These are phyloP conservation scores for Cephaloascus fragrans DNA, from an alignment of 805 yeast genomes.

Conservation along the genomic window DNA sequence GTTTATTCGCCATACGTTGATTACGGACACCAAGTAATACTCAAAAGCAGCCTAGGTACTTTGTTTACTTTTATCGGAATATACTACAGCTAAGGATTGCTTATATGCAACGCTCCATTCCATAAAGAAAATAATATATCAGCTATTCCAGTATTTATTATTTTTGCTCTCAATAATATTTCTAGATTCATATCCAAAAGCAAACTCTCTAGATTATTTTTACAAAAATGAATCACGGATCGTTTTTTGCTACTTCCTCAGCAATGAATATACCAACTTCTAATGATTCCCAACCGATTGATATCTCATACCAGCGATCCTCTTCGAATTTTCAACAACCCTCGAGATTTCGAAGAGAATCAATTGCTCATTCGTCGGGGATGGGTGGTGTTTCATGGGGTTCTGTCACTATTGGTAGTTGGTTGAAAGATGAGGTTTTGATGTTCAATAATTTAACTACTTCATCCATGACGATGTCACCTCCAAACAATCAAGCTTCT, in stretches of 20 bases:
- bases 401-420: conserved; percentile 85
- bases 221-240: conserved; percentile 1
- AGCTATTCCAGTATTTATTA: too few species aligned
- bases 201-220: too few species aligned
- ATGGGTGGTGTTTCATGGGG: conserved; percentile 99
- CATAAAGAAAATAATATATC: too few species aligned
- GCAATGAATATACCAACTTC: conserved; percentile 20
- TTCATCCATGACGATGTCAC: conserved; percentile 33
- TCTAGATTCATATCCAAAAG: too few species aligned
- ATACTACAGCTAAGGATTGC: too few species aligned
- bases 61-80: too few species aligned
- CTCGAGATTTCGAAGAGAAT: conserved; percentile 66
- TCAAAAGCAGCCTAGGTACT: too few species aligned
- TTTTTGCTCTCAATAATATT: too few species aligned
- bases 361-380: conserved; percentile 93
- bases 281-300: conserved; percentile 22
- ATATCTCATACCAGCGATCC: conserved; percentile 20
- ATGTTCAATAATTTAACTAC: conserved; percentile 22
- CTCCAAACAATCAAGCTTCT: conserved; percentile 55
- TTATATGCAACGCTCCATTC: too few species aligned
- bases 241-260: conserved; percentile 6
- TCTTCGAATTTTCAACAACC: conserved; percentile 14
- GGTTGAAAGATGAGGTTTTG: conserved; percentile 92
- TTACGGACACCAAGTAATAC: too few species aligned
- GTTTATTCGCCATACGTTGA: too few species aligned